Percentiles rank a stretch among this genome's conserved stretches.
These are phyloP conservation scores for Dryas integrifolia DNA, from an alignment of 331 rosid genomes.

Conservation along the genomic window DNA sequence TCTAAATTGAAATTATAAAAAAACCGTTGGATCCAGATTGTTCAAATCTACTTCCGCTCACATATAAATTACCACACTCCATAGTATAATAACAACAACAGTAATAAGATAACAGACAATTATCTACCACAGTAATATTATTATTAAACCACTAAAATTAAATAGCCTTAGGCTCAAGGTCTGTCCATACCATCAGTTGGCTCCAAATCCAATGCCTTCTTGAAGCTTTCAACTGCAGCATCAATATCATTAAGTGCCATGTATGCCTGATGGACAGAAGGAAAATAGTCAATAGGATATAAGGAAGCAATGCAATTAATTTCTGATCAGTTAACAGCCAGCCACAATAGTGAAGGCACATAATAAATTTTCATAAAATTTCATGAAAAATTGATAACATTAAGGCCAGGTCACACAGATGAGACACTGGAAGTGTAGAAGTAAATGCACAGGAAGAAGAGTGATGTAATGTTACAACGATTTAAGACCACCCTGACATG, in stretches of 20 bases:
- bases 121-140: too few species aligned
- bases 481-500: background rate
- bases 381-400: background rate
- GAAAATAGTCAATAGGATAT: conserved; percentile 19
- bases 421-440: background rate
- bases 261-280: conserved; percentile 51
- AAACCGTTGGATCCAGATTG: background rate
- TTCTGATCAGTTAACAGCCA: conserved; percentile 3
- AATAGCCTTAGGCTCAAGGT: background rate
- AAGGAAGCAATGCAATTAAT: conserved; percentile 10
- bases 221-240: conserved; percentile 82
- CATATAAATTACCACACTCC: background rate
- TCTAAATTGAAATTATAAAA: background rate
- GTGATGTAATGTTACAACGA: background rate
- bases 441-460: background rate
- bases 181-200: conserved; percentile 68
- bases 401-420: background rate
- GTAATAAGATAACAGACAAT: background rate
- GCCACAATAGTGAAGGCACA: background rate
- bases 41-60: background rate
- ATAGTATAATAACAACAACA: background rate
- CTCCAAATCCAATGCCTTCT: conserved; percentile 70
- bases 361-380: background rate
- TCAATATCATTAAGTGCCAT: conserved; percentile 84
- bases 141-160: background rate